phyloP scores from a whole-genome alignment of 106 monocot genomes.

The Dendrobium nobile region DNA sequence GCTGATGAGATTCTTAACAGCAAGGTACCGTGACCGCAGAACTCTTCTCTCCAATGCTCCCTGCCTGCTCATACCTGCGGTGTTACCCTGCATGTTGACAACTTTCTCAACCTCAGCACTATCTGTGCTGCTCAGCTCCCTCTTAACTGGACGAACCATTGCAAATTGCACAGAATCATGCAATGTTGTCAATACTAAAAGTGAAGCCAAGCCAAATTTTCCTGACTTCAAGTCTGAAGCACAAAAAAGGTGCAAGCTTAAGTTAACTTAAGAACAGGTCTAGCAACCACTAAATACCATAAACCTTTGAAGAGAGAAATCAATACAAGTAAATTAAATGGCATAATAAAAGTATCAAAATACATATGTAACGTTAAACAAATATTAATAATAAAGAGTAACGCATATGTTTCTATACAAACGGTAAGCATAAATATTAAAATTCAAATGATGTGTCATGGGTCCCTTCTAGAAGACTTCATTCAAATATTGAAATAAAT shows the following conservation, averaged over 20 bases:
- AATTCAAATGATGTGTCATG: neutral
- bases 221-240: neutral
- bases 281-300: neutral
- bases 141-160: constrained; percentile 20
- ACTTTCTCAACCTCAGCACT: constrained; percentile 6
- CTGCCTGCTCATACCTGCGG: neutral
- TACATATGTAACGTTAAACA: neutral
- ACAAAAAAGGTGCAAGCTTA: neutral
- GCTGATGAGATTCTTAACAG: constrained; percentile 34
- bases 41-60: constrained; percentile 24
- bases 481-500: neutral
- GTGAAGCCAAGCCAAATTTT: neutral
- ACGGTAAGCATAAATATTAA: neutral
- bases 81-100: neutral
- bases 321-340: neutral
- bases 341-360: neutral
- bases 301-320: neutral
- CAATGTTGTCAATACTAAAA: neutral
- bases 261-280: neutral
- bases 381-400: neutral
- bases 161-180: neutral
- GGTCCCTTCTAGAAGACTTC: neutral
- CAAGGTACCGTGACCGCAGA: constrained; percentile 31
- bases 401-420: neutral
- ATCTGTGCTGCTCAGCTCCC: constrained; percentile 1